These are phyloP conservation scores for Termitomyces sp. DNA, from an alignment of 768 basidiomycete genomes.

Conservation along the genomic window DNA sequence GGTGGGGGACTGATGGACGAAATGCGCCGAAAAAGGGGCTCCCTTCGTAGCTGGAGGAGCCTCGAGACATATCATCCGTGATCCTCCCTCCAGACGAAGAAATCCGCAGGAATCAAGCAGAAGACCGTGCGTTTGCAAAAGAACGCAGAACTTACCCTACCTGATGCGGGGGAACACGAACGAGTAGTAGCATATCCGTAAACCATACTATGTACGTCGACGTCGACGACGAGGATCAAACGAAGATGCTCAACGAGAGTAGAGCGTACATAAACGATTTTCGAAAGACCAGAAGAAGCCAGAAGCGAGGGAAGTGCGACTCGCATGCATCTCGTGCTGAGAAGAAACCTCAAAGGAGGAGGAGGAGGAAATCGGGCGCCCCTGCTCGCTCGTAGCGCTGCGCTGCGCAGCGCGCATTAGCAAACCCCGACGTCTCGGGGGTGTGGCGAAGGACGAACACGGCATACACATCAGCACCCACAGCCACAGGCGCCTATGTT, in stretches of 20 bases:
- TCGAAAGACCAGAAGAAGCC: neutral
- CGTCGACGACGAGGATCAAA: neutral
- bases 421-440: no score
- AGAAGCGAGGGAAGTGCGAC: neutral
- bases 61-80: neutral
- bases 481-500: no score
- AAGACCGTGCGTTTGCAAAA: neutral
- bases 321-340: neutral
- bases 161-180: no score
- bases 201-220: neutral
- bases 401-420: no score
- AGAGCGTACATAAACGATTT: neutral
- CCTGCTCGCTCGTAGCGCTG: neutral
- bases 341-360: conserved; percentile 3
- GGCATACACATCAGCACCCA: no score
- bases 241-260: neutral
- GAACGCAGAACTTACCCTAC: neutral
- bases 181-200: no score
- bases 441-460: no score
- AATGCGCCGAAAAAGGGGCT: neutral
- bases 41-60: neutral
- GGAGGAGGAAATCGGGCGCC: neutral
- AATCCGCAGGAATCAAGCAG: neutral
- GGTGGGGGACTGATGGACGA: no score
- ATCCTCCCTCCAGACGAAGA: neutral